Evolutionary conservation across 768 basidiomycete genomes (phyloP).

Genomic region (Lactarius hatsudake): DNA sequence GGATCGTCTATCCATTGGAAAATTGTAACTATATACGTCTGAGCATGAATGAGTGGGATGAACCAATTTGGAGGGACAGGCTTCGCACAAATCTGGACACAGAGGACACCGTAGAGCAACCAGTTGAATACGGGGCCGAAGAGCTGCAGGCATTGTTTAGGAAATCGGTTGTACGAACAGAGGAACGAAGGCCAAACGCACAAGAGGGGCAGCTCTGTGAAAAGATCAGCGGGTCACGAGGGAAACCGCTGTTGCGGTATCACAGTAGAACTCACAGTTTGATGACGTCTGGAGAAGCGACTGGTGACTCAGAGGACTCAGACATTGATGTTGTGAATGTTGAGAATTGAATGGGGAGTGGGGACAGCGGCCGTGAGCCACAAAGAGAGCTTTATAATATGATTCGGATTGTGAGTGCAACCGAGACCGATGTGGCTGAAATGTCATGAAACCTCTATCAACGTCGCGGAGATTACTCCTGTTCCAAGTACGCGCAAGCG

Average conservation of each 20-base stretch:
- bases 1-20: neutral
- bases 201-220: neutral
- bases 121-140: neutral
- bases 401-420: neutral
- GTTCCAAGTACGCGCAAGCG: neutral
- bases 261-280: neutral
- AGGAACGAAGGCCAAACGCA: neutral
- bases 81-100: neutral
- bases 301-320: neutral
- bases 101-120: neutral
- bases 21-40: neutral
- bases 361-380: neutral
- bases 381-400: neutral
- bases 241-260: neutral
- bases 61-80: neutral
- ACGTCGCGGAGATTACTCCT: neutral
- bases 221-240: neutral
- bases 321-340: neutral
- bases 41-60: neutral
- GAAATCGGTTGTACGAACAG: neutral
- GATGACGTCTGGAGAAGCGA: neutral
- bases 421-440: too few species aligned
- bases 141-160: neutral
- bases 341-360: neutral
- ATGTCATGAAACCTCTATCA: too few species aligned